Evolutionary conservation across 495 filamentous ascomycete genomes (phyloP), one percentile per base, ranked within the genome.

Genomic region (Staphylotrichum tortipilum): DNA sequence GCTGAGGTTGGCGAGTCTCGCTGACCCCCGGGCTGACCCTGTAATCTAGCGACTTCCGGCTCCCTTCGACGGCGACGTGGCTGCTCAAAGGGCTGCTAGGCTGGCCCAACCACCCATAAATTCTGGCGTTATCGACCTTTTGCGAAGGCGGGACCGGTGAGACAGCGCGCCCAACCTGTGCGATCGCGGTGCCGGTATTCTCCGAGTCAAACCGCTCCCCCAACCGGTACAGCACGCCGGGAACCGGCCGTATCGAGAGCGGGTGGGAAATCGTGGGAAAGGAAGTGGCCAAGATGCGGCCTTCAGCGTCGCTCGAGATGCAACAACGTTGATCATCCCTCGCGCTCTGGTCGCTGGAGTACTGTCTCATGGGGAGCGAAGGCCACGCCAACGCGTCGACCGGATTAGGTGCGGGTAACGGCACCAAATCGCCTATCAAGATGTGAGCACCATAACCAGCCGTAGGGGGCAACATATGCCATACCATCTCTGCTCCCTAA

Each of bases 11-110:
- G 21, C 19, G 36, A 18, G 23, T 43, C 33, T 60, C 50, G 44
- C 63, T 66, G 9, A 61, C 39, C 1, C 61, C 59, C 11, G 61
- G 63, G 38, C 56, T 66, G 22, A 62, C 31, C n/a, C 26, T 33
- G 18, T 41, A 19, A 24, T 39, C 50, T 3, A 33, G 3, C 9
- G 43, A 53, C n/a, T n/a, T n/a, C 22, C 24, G 15, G 11, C 51
- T 58, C 28, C 56, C 51, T 34, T 55, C 49, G 19, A 49, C 42
- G 19, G 52, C 38, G 14, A 37, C 31, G 18, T 37, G 26, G 15
- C 23, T 61, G 37, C 19, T 47, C 26, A 43, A n/a, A 14, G 34
- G 34, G 44, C 51, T 50, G 44, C 42, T 57, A 9, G 54, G 35
- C 7, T 39, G 24, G n/a, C 24, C 34, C 4, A 60, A 40, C 63